Evolutionary conservation across 2,329 filamentous ascomycete genomes (phyloP), one percentile per base, ranked within the genome.

Genomic region (Pseudopithomyces chartarum): DNA sequence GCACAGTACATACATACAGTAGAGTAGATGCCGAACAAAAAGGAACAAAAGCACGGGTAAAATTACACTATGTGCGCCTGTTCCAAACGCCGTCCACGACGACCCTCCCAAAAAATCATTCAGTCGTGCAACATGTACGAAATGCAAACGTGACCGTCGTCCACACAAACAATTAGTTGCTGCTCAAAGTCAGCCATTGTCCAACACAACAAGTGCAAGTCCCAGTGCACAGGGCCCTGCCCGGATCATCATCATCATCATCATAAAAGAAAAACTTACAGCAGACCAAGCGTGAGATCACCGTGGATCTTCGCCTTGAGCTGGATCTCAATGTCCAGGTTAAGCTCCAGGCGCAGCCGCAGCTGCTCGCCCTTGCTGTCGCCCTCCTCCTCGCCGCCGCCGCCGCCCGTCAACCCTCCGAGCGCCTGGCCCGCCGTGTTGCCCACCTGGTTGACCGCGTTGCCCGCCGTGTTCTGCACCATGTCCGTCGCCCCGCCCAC

Each of bases 251-350:
- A n/a, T n/a, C n/a, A n/a, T n/a, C n/a, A n/a, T n/a, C n/a, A n/a
- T n/a, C n/a, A 50, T n/a, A 13, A 26, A 29, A 26, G 8, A 22
- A 19, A 38, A 38, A 78, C 78, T 72, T 77, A 80, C 78, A 83
- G 76, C 64, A 83, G 65, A 69, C 81, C 84, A 52, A 87, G 69
- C n/a, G 85, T 87, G 57, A 87, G 75, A 65, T 87, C 85, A 75
- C 85, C 85, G 61, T 86, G 84, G 63, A 87, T 87, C 73, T 84
- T 86, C n/a, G 85, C 85, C 78, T 87, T 87, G 45, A 87, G 74
- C 67, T 87, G 83, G 53, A 87, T 80, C 68, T 87, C 85, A 68
- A 87, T 85, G 69, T 87, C 85, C 58, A 87, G 74, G 65, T 87
- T 87, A 62, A 87, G 74, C 63, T 87, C 85, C 60, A 87, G 66